A percentile compares a stretch with the other conserved stretches of the same genome.
Conservation (phyloP, 139 green algal species). For the Chlamydomonas asymmetrica region DNA sequence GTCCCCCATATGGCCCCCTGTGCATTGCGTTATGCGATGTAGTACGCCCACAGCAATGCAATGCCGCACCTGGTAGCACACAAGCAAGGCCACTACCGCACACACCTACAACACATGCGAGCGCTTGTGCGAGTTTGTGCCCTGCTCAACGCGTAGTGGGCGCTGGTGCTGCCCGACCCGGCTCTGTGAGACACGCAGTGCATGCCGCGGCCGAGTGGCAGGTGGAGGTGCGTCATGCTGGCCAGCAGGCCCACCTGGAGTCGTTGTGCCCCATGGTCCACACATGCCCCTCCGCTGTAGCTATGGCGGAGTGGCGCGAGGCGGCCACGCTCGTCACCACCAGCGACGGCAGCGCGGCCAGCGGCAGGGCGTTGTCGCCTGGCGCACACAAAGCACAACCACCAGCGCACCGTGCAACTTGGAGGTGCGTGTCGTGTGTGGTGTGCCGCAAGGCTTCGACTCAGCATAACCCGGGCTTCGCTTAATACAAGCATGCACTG, state of each 20-base stretch:
- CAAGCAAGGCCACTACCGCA: no score
- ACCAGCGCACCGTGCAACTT: background rate
- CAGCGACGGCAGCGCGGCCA: slow-evolving; percentile 31
- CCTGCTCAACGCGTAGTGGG: no score
- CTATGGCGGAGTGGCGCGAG: slow-evolving; percentile 41
- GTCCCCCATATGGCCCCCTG: no score
- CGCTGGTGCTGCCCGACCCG: no score
- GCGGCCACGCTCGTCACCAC: slow-evolving; percentile 40
- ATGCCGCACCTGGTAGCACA: no score
- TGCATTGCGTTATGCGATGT: no score
- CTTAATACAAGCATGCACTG: background rate
- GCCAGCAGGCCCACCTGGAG: slow-evolving; percentile 4
- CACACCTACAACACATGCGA: no score
- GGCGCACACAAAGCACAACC: background rate
- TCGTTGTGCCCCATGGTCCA: slow-evolving; percentile 63
- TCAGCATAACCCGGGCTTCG: background rate
- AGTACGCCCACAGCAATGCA: no score
- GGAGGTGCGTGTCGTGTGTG: background rate
- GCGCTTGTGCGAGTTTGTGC: no score
- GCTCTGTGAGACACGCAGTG: no score
- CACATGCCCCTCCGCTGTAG: slow-evolving; percentile 33
- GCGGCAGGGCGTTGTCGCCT: slow-evolving; percentile 34
- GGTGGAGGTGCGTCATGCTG: no score
- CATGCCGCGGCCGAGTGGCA: no score
- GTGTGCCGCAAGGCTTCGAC: background rate